A percentile compares a stretch with the other conserved stretches of the same genome.
Evolutionary conservation across 202 grass and related monocot species (phyloP).

Genomic region (Schoenoplectus tabernaemontani): DNA sequence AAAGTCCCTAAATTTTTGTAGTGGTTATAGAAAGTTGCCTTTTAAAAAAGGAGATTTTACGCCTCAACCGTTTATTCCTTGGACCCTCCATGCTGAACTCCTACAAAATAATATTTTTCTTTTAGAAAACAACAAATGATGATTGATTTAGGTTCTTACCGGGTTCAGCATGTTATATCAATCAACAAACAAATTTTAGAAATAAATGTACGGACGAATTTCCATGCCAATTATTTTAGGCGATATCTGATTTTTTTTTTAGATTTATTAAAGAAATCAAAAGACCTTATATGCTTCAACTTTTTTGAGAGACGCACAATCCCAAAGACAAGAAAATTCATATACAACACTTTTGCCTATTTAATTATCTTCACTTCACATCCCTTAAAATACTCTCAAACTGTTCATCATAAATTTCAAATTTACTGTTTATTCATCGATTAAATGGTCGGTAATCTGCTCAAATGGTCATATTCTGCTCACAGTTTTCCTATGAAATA

Average conservation of each 20-base stretch:
- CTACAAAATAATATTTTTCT: constrained; percentile 9
- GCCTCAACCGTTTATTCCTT: constrained; percentile 22
- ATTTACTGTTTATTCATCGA: neutral
- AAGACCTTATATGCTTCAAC: neutral
- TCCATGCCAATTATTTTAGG: neutral
- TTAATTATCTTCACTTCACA: neutral
- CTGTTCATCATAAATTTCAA: neutral
- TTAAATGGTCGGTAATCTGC: no score
- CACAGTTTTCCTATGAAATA: neutral
- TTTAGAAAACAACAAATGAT: neutral
- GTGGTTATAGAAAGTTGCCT: constrained; percentile 21
- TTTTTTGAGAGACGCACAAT: neutral
- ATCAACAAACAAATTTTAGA: neutral
- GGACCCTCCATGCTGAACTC: neutral
- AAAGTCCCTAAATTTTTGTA: constrained; percentile 1
- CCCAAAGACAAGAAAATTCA: neutral
- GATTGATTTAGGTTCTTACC: neutral
- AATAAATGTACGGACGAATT: neutral
- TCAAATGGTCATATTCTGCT: neutral
- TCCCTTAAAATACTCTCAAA: neutral
- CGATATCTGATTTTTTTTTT: neutral
- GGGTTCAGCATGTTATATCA: neutral
- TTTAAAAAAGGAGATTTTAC: constrained; percentile 20
- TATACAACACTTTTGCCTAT: neutral
- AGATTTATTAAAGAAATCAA: neutral